Evolutionary conservation across 2,329 filamentous ascomycete genomes (phyloP).

Genomic region (Colletotrichum liaoningense): DNA sequence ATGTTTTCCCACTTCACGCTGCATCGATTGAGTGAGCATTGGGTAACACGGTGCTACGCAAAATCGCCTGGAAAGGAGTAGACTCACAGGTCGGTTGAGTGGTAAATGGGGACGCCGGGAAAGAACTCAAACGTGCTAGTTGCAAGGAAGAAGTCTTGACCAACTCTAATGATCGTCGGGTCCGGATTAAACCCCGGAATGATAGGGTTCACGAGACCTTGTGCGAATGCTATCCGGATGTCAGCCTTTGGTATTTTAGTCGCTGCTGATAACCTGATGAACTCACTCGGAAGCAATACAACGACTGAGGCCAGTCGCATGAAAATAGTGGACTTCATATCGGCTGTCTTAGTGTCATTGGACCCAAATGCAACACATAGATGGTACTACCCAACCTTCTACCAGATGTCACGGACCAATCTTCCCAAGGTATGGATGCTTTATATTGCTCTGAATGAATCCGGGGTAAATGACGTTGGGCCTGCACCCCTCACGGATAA

Average conservation of each 20-base stretch:
- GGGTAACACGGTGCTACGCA: no score
- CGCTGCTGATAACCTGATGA: not conserved
- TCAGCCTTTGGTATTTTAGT: not conserved
- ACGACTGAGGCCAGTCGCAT: not conserved
- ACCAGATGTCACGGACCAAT: no score
- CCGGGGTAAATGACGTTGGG: conserved; percentile 9
- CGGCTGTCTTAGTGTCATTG: not conserved
- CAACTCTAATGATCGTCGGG: conserved; percentile 32
- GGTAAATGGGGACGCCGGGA: conserved; percentile 34
- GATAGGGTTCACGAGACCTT: conserved; percentile 30
- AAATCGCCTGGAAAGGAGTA: no score
- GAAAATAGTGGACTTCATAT: not conserved
- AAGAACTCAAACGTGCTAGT: conserved; percentile 36
- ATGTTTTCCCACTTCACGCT: conserved; percentile 36
- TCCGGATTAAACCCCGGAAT: conserved; percentile 37
- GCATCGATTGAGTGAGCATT: not conserved
- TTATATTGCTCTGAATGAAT: not conserved
- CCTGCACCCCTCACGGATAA: conserved; percentile 33
- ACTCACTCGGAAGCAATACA: not conserved
- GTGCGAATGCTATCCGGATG: not conserved
- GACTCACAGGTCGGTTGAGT: conserved; percentile 32
- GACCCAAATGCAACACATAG: not conserved
- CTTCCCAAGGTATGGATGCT: not conserved
- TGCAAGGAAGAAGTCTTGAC: conserved; percentile 31
- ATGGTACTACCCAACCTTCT: not conserved